A percentile compares a stretch with the other conserved stretches of the same genome.
phyloP scores from a whole-genome alignment of 1,139 yeast genomes.

The Yamadazyma membranifaciens region DNA sequence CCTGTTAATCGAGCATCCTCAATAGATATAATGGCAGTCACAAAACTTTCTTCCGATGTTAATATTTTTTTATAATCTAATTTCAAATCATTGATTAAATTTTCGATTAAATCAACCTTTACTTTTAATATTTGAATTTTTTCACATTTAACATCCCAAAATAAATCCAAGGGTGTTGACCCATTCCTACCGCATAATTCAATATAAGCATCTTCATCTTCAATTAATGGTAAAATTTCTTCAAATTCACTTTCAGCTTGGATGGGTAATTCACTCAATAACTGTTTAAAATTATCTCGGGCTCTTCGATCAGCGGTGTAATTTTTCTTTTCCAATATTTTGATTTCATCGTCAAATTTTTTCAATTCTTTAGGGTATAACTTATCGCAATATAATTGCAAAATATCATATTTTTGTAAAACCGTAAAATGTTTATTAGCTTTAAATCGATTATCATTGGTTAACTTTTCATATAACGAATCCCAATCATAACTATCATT shows the following conservation, averaged over 20 bases:
- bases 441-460: constrained; percentile 50
- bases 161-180: constrained; percentile 74
- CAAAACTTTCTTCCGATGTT: constrained; percentile 20
- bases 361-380: constrained; percentile 39
- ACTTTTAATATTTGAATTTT: constrained; percentile 55
- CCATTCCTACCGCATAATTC: constrained; percentile 76
- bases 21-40: constrained; percentile 16
- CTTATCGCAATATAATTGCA: constrained; percentile 51
- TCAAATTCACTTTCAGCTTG: constrained; percentile 60
- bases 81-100: constrained; percentile 39
- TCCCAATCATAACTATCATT: constrained; percentile 43
- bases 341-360: constrained; percentile 35
- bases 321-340: constrained; percentile 37
- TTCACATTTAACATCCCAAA: constrained; percentile 73
- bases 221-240: constrained; percentile 51
- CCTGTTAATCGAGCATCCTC: constrained; percentile 28
- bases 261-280: constrained; percentile 45
- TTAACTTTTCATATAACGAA: constrained; percentile 36
- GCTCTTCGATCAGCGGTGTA: constrained; percentile 62
- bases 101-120: constrained; percentile 59
- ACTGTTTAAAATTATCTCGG: constrained; percentile 53
- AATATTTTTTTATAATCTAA: constrained; percentile 16
- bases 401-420: constrained; percentile 58
- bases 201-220: constrained; percentile 57
- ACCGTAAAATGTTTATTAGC: constrained; percentile 57